Evolutionary conservation across 768 basidiomycete genomes (phyloP).

Genomic region (Tylopilus subfusipes): DNA sequence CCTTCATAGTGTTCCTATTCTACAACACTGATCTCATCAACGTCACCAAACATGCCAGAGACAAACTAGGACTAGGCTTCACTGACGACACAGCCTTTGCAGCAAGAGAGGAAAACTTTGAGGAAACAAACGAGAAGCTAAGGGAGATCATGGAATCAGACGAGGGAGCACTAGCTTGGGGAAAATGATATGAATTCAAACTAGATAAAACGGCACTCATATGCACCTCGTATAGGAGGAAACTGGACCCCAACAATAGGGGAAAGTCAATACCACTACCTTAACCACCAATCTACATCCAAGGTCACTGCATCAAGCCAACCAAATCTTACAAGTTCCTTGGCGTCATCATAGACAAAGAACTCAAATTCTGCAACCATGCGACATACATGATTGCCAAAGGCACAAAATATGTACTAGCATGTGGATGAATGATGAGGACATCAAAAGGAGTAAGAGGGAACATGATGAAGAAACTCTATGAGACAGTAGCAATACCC

Average conservation of each 20-base stretch:
- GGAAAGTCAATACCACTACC: background rate
- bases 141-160: no score
- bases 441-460: background rate
- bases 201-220: background rate
- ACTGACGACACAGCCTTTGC: background rate
- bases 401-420: background rate
- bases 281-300: background rate
- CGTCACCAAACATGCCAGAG: background rate
- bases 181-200: background rate
- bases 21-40: background rate
- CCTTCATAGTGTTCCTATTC: no score
- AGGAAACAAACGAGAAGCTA: background rate
- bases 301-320: background rate
- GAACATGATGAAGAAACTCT: background rate
- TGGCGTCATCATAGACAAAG: background rate
- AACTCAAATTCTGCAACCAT: background rate
- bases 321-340: background rate
- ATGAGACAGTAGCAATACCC: background rate
- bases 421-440: background rate
- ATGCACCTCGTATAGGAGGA: background rate
- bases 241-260: background rate
- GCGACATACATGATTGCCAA: background rate
- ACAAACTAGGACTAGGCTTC: background rate
- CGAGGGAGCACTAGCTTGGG: background rate
- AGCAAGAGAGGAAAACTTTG: background rate